These are phyloP conservation scores for Macrophomina phaseolina DNA, from an alignment of 2,329 filamentous ascomycete species.

Conservation along the genomic window DNA sequence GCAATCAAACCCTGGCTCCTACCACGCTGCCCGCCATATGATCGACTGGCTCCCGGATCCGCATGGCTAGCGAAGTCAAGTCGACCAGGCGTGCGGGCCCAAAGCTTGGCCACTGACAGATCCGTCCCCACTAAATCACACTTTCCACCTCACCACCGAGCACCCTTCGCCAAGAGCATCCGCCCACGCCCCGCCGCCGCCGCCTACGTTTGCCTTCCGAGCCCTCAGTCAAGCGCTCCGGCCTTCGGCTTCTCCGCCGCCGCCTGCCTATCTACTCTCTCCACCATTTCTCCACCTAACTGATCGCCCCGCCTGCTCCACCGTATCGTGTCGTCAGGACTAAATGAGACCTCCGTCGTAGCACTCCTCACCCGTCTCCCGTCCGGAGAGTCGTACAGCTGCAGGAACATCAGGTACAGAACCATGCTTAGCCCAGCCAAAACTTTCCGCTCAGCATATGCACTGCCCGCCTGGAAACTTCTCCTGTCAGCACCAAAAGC, in stretches of 20 bases:
- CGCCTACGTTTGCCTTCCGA: not conserved
- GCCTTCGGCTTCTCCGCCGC: not conserved
- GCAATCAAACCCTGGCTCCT: not conserved
- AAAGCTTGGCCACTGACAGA: slow-evolving; percentile 5
- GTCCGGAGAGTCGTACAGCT: not conserved
- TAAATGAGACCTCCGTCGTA: not conserved
- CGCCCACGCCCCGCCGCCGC: not conserved
- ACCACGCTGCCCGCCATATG: slow-evolving; percentile 10
- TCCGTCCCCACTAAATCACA: not conserved
- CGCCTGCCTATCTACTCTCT: not conserved
- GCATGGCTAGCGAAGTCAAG: slow-evolving; percentile 10
- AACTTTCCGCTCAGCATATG: slow-evolving; percentile 10
- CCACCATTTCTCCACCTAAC: no score
- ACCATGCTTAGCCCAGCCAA: not conserved
- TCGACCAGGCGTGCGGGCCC: slow-evolving; percentile 7
- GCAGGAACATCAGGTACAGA: slow-evolving; percentile 11
- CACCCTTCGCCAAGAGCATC: not conserved
- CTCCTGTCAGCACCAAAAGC: slow-evolving; percentile 10
- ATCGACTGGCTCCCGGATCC: slow-evolving; percentile 23
- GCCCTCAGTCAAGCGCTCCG: not conserved
- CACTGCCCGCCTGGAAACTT: not conserved
- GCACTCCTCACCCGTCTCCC: not conserved
- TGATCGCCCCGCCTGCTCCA: no score
- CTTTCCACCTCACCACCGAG: not conserved
- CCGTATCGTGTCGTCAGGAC: not conserved